Evolutionary conservation across 345 rosid species (phyloP).

Genomic region (Cochlearia excelsa): DNA sequence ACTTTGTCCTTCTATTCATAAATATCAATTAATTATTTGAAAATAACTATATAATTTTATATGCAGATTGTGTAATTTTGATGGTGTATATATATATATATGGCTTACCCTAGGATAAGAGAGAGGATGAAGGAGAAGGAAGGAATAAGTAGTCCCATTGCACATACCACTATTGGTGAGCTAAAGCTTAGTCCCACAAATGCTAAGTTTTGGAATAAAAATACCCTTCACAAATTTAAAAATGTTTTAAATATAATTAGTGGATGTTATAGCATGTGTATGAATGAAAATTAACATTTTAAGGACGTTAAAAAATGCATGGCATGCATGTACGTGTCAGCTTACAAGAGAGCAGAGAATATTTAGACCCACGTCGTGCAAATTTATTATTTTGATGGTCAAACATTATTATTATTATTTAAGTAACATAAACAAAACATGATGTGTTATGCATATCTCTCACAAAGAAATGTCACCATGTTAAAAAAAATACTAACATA

Average conservation of each 20-base stretch:
- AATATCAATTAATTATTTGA: slow-evolving; percentile 1
- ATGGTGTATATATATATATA: not conserved
- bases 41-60: not conserved
- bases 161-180: slow-evolving; percentile 81
- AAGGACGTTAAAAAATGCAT: slow-evolving; percentile 20
- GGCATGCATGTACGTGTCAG: not conserved
- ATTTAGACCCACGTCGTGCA: slow-evolving; percentile 11
- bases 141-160: slow-evolving; percentile 70
- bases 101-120: slow-evolving; percentile 50
- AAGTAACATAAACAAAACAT: slow-evolving; percentile 12
- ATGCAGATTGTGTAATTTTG: not conserved
- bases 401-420: no score
- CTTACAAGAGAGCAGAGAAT: not conserved
- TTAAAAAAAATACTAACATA: not conserved
- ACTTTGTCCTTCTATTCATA: slow-evolving; percentile 41
- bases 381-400: not conserved
- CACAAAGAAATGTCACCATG: slow-evolving; percentile 29
- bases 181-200: slow-evolving; percentile 65
- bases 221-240: slow-evolving; percentile 42
- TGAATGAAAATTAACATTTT: not conserved
- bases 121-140: slow-evolving; percentile 62
- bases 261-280: slow-evolving; percentile 8
- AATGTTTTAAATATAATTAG: slow-evolving; percentile 16
- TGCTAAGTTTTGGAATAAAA: slow-evolving; percentile 61
- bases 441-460: slow-evolving; percentile 15